Conservation (phyloP, 805 yeast genomes). For the Maudiozyma barnettii region DNA sequence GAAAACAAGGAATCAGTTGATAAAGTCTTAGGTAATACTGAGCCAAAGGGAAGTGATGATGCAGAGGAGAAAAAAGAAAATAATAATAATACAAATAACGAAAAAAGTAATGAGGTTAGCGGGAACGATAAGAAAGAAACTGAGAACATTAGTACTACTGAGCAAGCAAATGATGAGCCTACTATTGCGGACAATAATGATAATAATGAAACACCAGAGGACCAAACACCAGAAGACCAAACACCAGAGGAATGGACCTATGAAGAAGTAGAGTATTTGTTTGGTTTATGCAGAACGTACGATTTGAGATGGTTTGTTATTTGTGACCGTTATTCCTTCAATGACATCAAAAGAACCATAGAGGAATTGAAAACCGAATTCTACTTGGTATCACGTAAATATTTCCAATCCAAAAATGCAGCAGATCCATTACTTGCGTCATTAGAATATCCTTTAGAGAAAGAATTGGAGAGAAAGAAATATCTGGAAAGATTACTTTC, state of each 20-base stretch:
- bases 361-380: constrained; percentile 83
- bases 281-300: constrained; percentile 52
- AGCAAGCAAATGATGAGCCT: constrained; percentile 7
- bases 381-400: constrained; percentile 54
- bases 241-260: constrained; percentile 44
- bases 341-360: constrained; percentile 36
- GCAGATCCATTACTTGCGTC: constrained; percentile 48
- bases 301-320: constrained; percentile 54
- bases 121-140: constrained; percentile 6
- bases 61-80: not conserved
- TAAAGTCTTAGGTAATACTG: not conserved
- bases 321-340: constrained; percentile 43
- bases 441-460: constrained; percentile 57
- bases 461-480: constrained; percentile 70
- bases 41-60: not conserved
- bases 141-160: constrained; percentile 15
- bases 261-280: constrained; percentile 71
- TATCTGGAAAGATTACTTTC: constrained; percentile 68
- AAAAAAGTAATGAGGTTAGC: not conserved
- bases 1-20: not conserved
- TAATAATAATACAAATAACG: constrained; percentile 3
- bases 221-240: not conserved
- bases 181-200: not conserved
- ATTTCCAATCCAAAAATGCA: constrained; percentile 37
- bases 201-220: not conserved